A percentile compares a stretch with the other conserved stretches of the same genome.
phyloP scores from a whole-genome alignment of 768 basidiomycete species.

The Trametopsis cervina region DNA sequence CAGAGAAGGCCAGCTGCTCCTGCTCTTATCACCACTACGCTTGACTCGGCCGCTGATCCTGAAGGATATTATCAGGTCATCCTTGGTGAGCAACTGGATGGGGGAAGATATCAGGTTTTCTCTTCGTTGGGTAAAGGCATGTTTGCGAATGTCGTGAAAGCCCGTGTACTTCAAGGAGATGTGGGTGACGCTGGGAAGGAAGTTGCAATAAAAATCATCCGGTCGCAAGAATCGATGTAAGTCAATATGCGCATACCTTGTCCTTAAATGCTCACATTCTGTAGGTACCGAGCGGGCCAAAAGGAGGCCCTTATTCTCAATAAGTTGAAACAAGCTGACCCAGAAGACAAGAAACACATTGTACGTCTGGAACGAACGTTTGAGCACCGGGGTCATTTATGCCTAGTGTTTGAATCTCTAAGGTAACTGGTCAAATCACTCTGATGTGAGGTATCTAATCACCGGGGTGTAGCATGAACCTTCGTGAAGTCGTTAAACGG shows the following conservation, averaged over 20 bases:
- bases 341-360: slow-evolving; percentile 94
- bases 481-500: slow-evolving; percentile 94
- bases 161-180: slow-evolving; percentile 69
- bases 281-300: slow-evolving; percentile 88
- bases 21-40: slow-evolving; percentile 63
- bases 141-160: slow-evolving; percentile 96
- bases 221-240: slow-evolving; percentile 95
- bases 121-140: slow-evolving; percentile 97
- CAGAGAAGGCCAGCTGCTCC: slow-evolving; percentile 50
- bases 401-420: slow-evolving; percentile 90
- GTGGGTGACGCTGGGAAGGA: slow-evolving; percentile 52
- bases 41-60: slow-evolving; percentile 87
- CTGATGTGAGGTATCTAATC: neutral
- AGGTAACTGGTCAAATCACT: slow-evolving; percentile 46
- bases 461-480: slow-evolving; percentile 70
- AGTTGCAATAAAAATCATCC: slow-evolving; percentile 95
- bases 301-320: slow-evolving; percentile 90
- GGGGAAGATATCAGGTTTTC: slow-evolving; percentile 90
- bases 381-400: slow-evolving; percentile 95
- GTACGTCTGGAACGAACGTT: slow-evolving; percentile 91
- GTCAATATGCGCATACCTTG: slow-evolving; percentile 24
- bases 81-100: slow-evolving; percentile 89
- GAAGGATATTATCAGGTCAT: slow-evolving; percentile 96
- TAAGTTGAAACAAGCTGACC: slow-evolving; percentile 83
- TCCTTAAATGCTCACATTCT: slow-evolving; percentile 6